A percentile compares a stretch with the other conserved stretches of the same genome.
phyloP scores from a whole-genome alignment of 352 stramenopile genomes.

The Globisporangium barbulae region DNA sequence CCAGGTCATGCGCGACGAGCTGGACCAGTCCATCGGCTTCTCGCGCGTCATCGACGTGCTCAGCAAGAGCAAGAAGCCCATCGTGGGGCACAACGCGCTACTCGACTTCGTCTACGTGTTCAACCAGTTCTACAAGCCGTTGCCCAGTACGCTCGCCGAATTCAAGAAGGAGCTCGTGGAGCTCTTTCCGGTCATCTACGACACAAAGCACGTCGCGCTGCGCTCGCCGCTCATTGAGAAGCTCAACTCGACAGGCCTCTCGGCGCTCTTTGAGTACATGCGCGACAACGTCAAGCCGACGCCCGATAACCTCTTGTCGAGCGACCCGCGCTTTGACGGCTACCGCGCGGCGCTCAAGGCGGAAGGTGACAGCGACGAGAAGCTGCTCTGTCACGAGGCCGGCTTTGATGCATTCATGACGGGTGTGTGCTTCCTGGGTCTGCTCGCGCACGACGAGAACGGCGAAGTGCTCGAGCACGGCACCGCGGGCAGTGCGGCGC shows the following conservation, averaged over 20 bases:
- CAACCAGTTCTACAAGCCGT: constrained; percentile 77
- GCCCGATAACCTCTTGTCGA: constrained; percentile 51
- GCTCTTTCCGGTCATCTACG: constrained; percentile 74
- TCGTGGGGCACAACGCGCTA: constrained; percentile 81
- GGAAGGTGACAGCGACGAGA: constrained; percentile 41
- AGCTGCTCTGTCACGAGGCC: constrained; percentile 76
- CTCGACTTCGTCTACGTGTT: constrained; percentile 85
- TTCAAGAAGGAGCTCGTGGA: constrained; percentile 70
- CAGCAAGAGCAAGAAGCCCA: constrained; percentile 67
- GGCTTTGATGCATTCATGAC: constrained; percentile 88
- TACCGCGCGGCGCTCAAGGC: constrained; percentile 60
- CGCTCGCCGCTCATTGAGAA: constrained; percentile 50
- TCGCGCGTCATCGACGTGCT: constrained; percentile 74
- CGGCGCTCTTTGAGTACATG: constrained; percentile 77
- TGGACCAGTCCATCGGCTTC: constrained; percentile 73
- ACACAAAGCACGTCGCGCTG: constrained; percentile 74
- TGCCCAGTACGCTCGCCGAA: constrained; percentile 61
- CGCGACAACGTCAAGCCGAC: constrained; percentile 55
- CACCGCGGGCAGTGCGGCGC: constrained; percentile 26
- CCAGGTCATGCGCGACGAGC: constrained; percentile 30
- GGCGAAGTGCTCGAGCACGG: constrained; percentile 33
- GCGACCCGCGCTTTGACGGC: constrained; percentile 49
- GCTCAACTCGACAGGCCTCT: constrained; percentile 57
- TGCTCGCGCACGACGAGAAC: constrained; percentile 55
- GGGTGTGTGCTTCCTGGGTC: constrained; percentile 66